Evolutionary conservation across 805 yeast species (phyloP), one percentile per base, ranked within the genome.

Genomic region (Nakazawaea sp.): DNA sequence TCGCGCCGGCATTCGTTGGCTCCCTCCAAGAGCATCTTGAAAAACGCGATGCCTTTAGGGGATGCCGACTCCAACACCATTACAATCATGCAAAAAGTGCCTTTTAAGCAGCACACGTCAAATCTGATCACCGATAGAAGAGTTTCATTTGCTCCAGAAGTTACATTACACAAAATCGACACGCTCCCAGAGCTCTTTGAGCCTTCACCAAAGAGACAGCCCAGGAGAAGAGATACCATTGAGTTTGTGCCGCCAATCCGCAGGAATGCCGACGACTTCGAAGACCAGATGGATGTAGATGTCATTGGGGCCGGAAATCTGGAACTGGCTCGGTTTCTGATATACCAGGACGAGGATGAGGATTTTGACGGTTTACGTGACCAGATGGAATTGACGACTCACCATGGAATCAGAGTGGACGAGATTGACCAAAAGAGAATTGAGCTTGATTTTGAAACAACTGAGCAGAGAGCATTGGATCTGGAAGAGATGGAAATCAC

Each of bases 111-210:
- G 8, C 11, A 8, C 7, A 6, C 19, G 30, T 7, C 18, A 15
- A 13, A 6, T 12, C 10, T 11, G 7, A 16, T 29, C 11, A 45
- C 55, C 25, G 56, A 58, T 26, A 58, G 90, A 40, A 58, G 90
- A 18, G 90, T 83, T 4, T 78, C 87, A 4, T 83, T 83, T 63
- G 89, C 89, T 1, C 83, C 83, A 1, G 84, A 78, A 46, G 85
- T 78, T 0, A 78, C 82, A 3, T 62, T 79, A 28, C 84, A 78
- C 48, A 72, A 76, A 48, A 66, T 69, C 45, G 77, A 59, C 42
- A 53, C 55, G 42, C 57, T 59, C 31, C 61, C 58, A 7, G 47
- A 33, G 13, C 42, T 41, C 31, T 45, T 43, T 10, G 36, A 36
- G 25, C 24, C 35, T 18, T 34, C 42, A 9, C 38, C 42, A 3